Conservation (phyloP, 176 grass and related monocot genomes). For the Dendrocalamus sinicus region DNA sequence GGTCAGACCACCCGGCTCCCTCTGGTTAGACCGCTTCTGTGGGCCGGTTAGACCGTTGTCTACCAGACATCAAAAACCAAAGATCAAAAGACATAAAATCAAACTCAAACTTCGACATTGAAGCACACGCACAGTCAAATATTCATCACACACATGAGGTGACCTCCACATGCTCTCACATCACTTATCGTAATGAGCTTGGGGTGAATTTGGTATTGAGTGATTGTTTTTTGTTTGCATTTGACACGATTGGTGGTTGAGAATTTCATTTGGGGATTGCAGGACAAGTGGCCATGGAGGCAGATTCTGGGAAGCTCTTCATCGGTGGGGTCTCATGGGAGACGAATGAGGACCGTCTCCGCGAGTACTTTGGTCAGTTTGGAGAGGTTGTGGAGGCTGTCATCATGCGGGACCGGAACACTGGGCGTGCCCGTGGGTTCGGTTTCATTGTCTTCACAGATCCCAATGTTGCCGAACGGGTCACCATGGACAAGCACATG, state of each 20-base stretch:
- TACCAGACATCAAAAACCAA: no score
- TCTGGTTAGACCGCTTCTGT: no score
- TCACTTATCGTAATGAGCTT: neutral
- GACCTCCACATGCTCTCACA: no score
- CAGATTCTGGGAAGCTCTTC: slow-evolving; percentile 89
- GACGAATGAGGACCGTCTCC: slow-evolving; percentile 88
- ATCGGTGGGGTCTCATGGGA: slow-evolving; percentile 96
- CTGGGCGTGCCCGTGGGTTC: slow-evolving; percentile 89
- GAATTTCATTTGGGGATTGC: slow-evolving; percentile 9
- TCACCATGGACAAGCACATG: slow-evolving; percentile 90
- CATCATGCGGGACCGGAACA: slow-evolving; percentile 90
- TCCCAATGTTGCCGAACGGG: slow-evolving; percentile 58
- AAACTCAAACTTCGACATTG: no score
- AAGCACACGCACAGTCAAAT: no score
- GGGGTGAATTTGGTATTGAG: neutral
- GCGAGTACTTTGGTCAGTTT: slow-evolving; percentile 76
- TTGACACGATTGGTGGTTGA: slow-evolving; percentile 49
- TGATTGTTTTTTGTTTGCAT: slow-evolving; percentile 42
- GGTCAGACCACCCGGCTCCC: no score
- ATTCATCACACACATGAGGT: no score
- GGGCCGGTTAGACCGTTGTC: no score
- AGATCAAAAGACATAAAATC: no score
- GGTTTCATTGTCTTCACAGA: slow-evolving; percentile 88
- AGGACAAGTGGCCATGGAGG: slow-evolving; percentile 61
- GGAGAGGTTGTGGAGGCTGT: slow-evolving; percentile 89